Base-by-base conservation (phyloP, 768 basidiomycete genomes). In the Agrocybe praecox region DNA sequence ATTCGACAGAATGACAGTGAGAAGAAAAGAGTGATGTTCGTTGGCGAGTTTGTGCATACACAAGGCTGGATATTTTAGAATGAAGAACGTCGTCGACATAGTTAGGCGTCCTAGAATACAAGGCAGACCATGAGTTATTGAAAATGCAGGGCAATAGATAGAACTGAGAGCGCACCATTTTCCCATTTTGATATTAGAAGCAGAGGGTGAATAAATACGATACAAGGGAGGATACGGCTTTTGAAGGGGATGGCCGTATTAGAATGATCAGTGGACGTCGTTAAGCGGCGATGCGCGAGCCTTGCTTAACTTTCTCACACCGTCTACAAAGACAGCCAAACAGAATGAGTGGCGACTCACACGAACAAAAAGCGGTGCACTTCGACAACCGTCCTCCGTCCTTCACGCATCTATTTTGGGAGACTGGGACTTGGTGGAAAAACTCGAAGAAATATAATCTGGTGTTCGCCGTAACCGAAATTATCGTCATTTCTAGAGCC, bases 31-130 rank as follows among this genome's bases (percentile, higher is more conserved):
- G 33, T 53, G n/a, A 48, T 45, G 43, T 6, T 23, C 34, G 34
- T 24, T 23, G 36, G 44, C 21, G 53, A 33, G 40, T 56, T 53
- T 49, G 46, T 44, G 70, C 90, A 66, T 83, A 93, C 91, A 92
- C 86, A 65, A 93, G 67, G 62, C 76, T 84, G 73, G 87, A 90
- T 62, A 93, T 79, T 83, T 92, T 93, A 57, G 82, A 76, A 62
- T 81, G 80, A 10, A 93, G 74, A 33, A 92, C 84, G 66, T 89
- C 83, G 73, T 93, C 91, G 58, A 83, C 80, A 65, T 88, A 84
- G 68, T 85, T 83, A 42, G 82, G 72, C 17, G 88, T 89, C 90
- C 90, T 92, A 43, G 14, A 18, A 46, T 47, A 49, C 33, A 48
- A 55, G 55, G 48, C 36, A 47, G 42, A 42, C 21, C 26, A 19